Evolutionary conservation across 2,329 filamentous ascomycete species (phyloP), one percentile per base, ranked within the genome.

Genomic region (Juglanconis juglandina): DNA sequence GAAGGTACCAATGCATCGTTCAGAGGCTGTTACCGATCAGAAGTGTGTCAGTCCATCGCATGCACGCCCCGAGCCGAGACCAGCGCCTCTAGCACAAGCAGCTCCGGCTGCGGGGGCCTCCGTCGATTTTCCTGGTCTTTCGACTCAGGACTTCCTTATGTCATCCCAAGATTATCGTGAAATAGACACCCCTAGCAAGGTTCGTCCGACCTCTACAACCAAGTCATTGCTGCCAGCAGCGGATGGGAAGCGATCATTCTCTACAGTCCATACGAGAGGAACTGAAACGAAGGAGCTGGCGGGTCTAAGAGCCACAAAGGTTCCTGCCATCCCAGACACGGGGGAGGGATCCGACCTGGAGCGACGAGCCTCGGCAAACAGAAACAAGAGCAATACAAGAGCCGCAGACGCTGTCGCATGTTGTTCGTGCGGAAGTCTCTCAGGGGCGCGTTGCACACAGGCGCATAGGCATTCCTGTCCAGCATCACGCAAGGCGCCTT

Each of bases 141-240:
- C 74, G 1, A 79, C 78, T 0, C 80, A 81, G 61, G 80, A 82
- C 63, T 59, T 81, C 1, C 61, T 74, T 1, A 66, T 81, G 8
- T 81, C 79, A 1, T 77, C 79, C 3, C 77, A 81, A 61, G 79
- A 81, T 48, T 59, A 80, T n/a, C 68, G 69, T 44, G 79, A 81
- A 24, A 70, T 81, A 42, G 73, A 74, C 48, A 67, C 71, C 34
- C 61, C 69, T 1, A 58, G 49, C 52, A 39, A 53, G 58, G 9
- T 52, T 39, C 14, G 39, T 3, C 13, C 35, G 9, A 6, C 17
- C 8, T 39, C 34, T 37, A 41, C 9, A 14, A 24, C 46, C 35
- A 13, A 35, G 37, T 10, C 42, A 46, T 4, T 24, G 14, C 5
- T 7, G 39, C 14, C n/a, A 33, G 6, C 30, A 14, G 17, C 10